These are phyloP conservation scores for Senna siamea DNA, from an alignment of 306 rosid species.

Conservation along the genomic window DNA sequence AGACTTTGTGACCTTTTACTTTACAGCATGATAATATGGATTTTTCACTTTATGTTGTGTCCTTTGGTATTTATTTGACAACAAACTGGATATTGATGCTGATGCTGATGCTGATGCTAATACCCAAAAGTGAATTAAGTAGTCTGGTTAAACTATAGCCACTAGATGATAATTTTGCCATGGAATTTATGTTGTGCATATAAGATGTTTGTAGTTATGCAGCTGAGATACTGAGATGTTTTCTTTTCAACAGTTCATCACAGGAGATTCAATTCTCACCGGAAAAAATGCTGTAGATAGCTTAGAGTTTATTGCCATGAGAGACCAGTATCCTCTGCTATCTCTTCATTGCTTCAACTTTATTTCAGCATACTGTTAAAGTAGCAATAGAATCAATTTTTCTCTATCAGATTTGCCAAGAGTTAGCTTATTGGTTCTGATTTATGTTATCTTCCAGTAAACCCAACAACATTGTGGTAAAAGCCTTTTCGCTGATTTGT, in stretches of 20 bases:
- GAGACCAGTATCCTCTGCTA: slow-evolving; percentile 1
- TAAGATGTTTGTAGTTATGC: not conserved
- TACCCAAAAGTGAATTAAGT: not conserved
- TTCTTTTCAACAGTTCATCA: not conserved
- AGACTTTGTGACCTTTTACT: not conserved
- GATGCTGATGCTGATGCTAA: slow-evolving; percentile 3
- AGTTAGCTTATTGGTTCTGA: not conserved
- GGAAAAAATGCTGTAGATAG: not conserved
- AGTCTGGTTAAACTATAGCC: not conserved
- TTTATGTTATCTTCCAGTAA: not conserved
- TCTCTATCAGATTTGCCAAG: not conserved
- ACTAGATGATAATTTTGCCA: not conserved
- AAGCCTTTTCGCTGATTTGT: not conserved
- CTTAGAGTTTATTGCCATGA: not conserved
- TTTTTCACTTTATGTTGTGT: not conserved
- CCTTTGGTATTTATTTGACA: not conserved
- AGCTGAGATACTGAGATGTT: not conserved
- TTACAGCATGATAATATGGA: not conserved
- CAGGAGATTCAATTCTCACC: not conserved
- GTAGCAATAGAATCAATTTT: not conserved
- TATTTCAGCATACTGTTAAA: not conserved
- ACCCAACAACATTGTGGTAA: not conserved
- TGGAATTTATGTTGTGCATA: not conserved
- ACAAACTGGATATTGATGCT: not conserved
- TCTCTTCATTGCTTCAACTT: slow-evolving; percentile 13